Conservation (phyloP, 495 filamentous ascomycete genomes). For the Wilcoxina mikolae region DNA sequence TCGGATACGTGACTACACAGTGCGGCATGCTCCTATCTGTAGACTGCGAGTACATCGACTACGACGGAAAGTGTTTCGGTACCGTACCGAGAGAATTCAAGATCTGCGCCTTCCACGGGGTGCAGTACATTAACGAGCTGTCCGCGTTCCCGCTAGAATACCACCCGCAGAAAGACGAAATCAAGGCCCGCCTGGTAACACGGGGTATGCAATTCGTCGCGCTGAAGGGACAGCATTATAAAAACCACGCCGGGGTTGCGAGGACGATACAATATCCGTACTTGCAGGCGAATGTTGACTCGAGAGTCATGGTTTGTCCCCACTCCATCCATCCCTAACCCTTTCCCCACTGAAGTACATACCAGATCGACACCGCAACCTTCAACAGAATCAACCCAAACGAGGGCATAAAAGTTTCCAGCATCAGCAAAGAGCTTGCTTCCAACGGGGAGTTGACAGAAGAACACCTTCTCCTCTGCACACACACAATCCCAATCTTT, state of each 20-base stretch:
- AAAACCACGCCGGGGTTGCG: slow-evolving; percentile 14
- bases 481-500: background rate
- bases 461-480: background rate
- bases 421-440: slow-evolving; percentile 58
- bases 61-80: slow-evolving; percentile 46
- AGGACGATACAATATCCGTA: slow-evolving; percentile 50
- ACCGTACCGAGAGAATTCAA: slow-evolving; percentile 31
- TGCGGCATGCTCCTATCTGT: slow-evolving; percentile 23
- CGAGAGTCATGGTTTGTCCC: slow-evolving; percentile 83
- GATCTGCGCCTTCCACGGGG: slow-evolving; percentile 43
- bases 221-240: slow-evolving; percentile 47
- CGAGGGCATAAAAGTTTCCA: slow-evolving; percentile 36
- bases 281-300: slow-evolving; percentile 67
- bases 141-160: slow-evolving; percentile 43
- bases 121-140: slow-evolving; percentile 40
- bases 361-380: slow-evolving; percentile 36
- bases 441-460: slow-evolving; percentile 35
- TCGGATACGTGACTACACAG: background rate
- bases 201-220: slow-evolving; percentile 38
- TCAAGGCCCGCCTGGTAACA: slow-evolving; percentile 32
- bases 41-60: slow-evolving; percentile 40
- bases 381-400: slow-evolving; percentile 16
- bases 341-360: no score
- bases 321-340: no score
- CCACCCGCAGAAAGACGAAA: slow-evolving; percentile 35